These are phyloP conservation scores for Plasmodium vivax DNA, from an alignment of 169 alveolate species.

Conservation along the genomic window DNA sequence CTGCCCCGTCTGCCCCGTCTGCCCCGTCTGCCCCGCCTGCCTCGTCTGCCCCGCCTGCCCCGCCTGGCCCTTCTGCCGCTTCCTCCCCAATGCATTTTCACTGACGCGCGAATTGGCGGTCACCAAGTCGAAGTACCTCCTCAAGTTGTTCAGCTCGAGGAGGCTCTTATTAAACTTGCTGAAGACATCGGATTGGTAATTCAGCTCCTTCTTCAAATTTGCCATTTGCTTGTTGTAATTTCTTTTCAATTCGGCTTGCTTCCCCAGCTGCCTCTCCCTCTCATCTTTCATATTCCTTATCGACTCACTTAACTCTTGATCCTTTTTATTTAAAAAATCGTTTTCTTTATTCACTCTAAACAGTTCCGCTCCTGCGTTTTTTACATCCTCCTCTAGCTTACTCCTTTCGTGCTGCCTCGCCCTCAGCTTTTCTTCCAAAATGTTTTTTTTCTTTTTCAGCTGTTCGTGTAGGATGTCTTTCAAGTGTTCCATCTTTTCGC, in stretches of 20 bases:
- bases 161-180: conserved; percentile 54
- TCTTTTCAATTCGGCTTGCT: conserved; percentile 10
- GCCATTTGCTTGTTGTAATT: conserved; percentile 3
- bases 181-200: conserved; percentile 25
- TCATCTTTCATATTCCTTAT: background rate
- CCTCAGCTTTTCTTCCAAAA: conserved; percentile 28
- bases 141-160: conserved; percentile 40
- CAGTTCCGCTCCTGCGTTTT: conserved; percentile 32
- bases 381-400: conserved; percentile 32
- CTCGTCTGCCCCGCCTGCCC: no score
- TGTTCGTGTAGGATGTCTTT: conserved; percentile 41
- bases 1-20: no score
- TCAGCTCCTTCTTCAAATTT: conserved; percentile 32
- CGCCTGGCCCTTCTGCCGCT: background rate
- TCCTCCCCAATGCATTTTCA: conserved; percentile 1
- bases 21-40: background rate
- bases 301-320: conserved; percentile 11
- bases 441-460: conserved; percentile 11
- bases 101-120: conserved; percentile 2
- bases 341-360: conserved; percentile 56
- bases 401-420: conserved; percentile 18
- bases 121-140: conserved; percentile 11
- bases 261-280: background rate
- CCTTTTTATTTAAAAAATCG: conserved; percentile 32
- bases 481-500: background rate